A percentile compares a stretch with the other conserved stretches of the same genome.
phyloP scores from a whole-genome alignment of 2,329 filamentous ascomycete species.

The Arthrobotrys sinensis region DNA sequence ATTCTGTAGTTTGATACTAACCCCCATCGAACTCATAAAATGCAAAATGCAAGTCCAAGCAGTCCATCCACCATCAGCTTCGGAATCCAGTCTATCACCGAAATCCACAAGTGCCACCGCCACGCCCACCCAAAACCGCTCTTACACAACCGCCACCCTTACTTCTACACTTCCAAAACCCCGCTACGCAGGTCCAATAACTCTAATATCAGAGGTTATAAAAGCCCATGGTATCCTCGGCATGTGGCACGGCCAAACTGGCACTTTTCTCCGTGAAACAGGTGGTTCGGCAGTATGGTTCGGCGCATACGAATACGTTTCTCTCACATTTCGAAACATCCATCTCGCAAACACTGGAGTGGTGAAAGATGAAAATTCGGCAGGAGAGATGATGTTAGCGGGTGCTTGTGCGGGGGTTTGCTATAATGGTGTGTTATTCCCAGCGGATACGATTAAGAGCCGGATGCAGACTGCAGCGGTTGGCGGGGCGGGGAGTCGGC shows the following conservation, averaged over 20 bases:
- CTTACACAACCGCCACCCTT: conserved; percentile 65
- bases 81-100: conserved; percentile 64
- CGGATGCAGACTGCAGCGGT: conserved; percentile 92
- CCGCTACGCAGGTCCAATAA: conserved; percentile 74
- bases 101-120: conserved; percentile 65
- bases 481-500: conserved; percentile 71
- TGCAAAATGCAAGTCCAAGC: conserved; percentile 92
- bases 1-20: conserved; percentile 90
- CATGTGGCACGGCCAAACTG: conserved; percentile 95
- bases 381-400: conserved; percentile 63
- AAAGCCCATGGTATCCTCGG: conserved; percentile 84
- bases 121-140: conserved; percentile 67
- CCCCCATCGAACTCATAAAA: conserved; percentile 96
- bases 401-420: conserved; percentile 79
- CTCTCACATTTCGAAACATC: conserved; percentile 54
- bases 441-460: conserved; percentile 96
- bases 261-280: conserved; percentile 92
- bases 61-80: conserved; percentile 14
- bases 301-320: conserved; percentile 79
- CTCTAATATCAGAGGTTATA: conserved; percentile 84
- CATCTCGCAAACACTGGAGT: conserved; percentile 7
- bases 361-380: conserved; percentile 49
- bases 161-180: conserved; percentile 43
- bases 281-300: conserved; percentile 97
- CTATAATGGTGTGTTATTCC: conserved; percentile 98